These are phyloP conservation scores for Nakaseomyces bracarensis DNA, from an alignment of 1,139 yeast species.

Conservation along the genomic window DNA sequence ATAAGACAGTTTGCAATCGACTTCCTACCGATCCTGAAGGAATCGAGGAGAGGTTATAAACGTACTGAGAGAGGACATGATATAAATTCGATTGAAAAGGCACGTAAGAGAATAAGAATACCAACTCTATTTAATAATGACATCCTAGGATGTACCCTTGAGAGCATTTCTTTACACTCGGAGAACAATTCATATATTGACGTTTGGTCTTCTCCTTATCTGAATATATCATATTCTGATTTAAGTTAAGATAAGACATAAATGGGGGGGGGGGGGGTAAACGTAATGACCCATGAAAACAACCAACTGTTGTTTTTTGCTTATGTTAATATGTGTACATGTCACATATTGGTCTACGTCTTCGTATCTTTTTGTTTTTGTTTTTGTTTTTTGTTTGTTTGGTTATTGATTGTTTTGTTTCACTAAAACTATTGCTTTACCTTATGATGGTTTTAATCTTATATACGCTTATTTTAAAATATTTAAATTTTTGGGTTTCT, in stretches of 20 bases:
- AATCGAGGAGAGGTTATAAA: neutral
- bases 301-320: too few relatives aligned
- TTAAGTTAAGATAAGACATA: too few relatives aligned
- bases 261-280: neutral
- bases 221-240: constrained; percentile 4
- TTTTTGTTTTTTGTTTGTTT: too few relatives aligned
- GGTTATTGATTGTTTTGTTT: too few relatives aligned
- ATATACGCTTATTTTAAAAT: too few relatives aligned
- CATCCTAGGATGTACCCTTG: neutral
- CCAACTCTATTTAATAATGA: constrained; percentile 2
- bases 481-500: too few relatives aligned
- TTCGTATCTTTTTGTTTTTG: too few relatives aligned
- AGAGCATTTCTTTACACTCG: neutral
- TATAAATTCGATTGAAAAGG: neutral
- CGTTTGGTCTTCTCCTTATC: constrained; percentile 2
- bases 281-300: neutral
- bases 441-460: too few relatives aligned
- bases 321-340: too few relatives aligned
- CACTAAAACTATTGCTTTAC: too few relatives aligned
- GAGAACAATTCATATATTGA: neutral
- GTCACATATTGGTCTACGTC: too few relatives aligned
- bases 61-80: neutral
- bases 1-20: neutral
- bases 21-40: constrained; percentile 3
- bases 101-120: neutral